Evolutionary conservation across 176 grass and related monocot genomes (phyloP), one percentile per base, ranked within the genome.

Genomic region (Coix lacrymajobi): DNA sequence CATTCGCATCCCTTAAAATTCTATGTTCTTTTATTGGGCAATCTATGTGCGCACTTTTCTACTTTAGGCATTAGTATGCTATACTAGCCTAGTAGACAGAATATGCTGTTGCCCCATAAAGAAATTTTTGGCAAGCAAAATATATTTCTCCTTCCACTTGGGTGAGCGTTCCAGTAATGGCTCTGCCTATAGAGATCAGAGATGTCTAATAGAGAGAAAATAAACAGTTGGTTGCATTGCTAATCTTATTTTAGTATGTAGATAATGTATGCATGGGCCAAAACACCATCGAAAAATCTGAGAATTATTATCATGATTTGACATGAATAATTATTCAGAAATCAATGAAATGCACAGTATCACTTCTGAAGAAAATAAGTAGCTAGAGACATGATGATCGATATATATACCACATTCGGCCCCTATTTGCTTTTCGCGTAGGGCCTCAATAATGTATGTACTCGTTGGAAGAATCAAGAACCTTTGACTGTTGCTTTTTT

Each of bases 91-190:
- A 41, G 41, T 79, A 79, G 84, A 65, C 76, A 79, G 76, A 77
- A 79, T 86, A 86, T 86, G 79, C 84, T 73, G 17, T 51, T 71
- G 71, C 54, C 56, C 31, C 84, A 64, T 65, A 86, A 64, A 64
- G 56, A 86, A 79, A 83, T 71, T 71, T 29, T 11, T 11, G 57
- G 15, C 61, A 40, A 30, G 31, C 66, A 79, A 40, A 72, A 79
- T 31, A 79, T 39, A 72, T 64, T 84, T 76, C 6, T 33, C 41
- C 44, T 66, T 76, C 71, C 31, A 84, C 81, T 75, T 75, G 12
- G 10, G 3, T 36, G n/a, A 66, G 26, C 43, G 49, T 68, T 68
- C 30, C 40, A 46, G 29, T 36, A 34, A 66, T 65, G 58, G 16
- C 25, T 45, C 17, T 32, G 16, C 3, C 14, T 62, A 11, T 40